Conservation (phyloP, 2,329 filamentous ascomycete species). For the Whalleya microplaca region DNA sequence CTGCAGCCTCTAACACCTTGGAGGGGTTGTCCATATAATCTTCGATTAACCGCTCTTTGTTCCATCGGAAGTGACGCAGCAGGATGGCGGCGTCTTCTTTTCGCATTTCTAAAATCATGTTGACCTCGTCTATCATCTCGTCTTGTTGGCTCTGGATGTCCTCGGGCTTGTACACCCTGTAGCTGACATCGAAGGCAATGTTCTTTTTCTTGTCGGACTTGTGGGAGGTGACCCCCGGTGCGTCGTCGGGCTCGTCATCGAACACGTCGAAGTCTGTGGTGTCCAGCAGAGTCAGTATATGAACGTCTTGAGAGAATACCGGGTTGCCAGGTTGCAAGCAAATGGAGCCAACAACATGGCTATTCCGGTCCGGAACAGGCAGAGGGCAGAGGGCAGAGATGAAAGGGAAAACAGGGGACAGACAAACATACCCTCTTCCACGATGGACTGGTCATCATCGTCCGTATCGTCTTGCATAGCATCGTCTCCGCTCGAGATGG, state of each 20-base stretch:
- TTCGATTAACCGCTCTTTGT: conserved; percentile 92
- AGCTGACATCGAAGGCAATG: conserved; percentile 82
- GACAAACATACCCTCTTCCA: conserved; percentile 51
- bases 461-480: conserved; percentile 79
- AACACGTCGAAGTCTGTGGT: conserved; percentile 62
- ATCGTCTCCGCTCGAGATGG: conserved; percentile 76
- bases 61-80: conserved; percentile 89
- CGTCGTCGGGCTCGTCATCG: conserved; percentile 59
- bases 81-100: conserved; percentile 91
- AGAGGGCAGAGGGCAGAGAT: too few relatives aligned
- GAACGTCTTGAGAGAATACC: too few relatives aligned
- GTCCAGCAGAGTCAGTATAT: conserved; percentile 4
- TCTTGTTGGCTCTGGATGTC: conserved; percentile 88
- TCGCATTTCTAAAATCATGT: conserved; percentile 85
- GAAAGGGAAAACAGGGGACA: neutral
- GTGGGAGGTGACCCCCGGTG: conserved; percentile 55
- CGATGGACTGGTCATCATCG: conserved; percentile 59
- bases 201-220: conserved; percentile 72
- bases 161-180: conserved; percentile 75
- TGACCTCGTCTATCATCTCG: conserved; percentile 84
- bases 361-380: too few relatives aligned
- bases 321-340: neutral
- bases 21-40: conserved; percentile 91
- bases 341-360: neutral
- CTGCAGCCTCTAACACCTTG: conserved; percentile 80